These are phyloP conservation scores for Drosera capensis DNA, from an alignment of 148 eudicot species.

Conservation along the genomic window DNA sequence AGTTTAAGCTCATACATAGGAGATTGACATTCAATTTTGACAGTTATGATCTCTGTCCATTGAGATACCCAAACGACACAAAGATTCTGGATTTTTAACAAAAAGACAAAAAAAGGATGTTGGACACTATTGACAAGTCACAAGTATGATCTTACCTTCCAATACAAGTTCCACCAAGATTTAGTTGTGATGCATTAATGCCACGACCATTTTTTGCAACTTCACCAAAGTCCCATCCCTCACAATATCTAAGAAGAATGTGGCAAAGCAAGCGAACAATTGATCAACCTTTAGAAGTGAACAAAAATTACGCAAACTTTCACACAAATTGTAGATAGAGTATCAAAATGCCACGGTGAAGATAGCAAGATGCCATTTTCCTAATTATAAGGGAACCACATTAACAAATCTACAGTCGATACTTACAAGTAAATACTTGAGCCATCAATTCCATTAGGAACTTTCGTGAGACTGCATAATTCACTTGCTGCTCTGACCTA, in stretches of 20 bases:
- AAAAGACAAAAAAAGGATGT: too few relatives aligned
- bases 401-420: too few relatives aligned
- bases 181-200: constrained; percentile 77
- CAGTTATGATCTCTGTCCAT: too few relatives aligned
- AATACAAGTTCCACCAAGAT: constrained; percentile 80
- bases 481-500: constrained; percentile 62
- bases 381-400: constrained; percentile 3
- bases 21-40: too few relatives aligned
- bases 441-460: constrained; percentile 61
- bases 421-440: constrained; percentile 72
- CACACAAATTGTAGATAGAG: background rate
- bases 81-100: too few relatives aligned
- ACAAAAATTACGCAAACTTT: background rate
- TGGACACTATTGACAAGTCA: too few relatives aligned
- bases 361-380: background rate
- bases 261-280: background rate
- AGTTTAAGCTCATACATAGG: too few relatives aligned
- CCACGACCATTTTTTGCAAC: constrained; percentile 88
- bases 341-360: background rate
- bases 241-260: constrained; percentile 56
- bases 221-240: constrained; percentile 98
- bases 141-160: constrained; percentile 49
- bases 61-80: too few relatives aligned
- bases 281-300: too few relatives aligned
- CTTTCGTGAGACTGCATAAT: constrained; percentile 43